Conservation (phyloP, 306 rosid species). For the Rubus idaeus region DNA sequence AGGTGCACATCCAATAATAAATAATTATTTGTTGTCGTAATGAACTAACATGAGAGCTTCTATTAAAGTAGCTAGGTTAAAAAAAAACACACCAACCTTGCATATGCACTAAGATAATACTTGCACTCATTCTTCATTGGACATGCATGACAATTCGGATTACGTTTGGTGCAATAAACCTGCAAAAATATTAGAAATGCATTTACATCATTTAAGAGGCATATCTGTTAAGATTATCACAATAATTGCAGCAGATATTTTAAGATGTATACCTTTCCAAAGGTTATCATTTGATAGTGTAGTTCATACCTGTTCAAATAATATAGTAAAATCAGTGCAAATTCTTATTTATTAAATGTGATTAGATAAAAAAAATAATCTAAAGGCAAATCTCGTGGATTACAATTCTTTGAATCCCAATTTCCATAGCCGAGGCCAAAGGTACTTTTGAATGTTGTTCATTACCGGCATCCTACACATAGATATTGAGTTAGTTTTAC, state of each 20-base stretch:
- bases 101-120: conserved; percentile 51
- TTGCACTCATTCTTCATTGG: conserved; percentile 58
- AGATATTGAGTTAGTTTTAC: not conserved
- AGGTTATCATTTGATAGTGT: conserved; percentile 78
- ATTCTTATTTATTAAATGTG: not conserved
- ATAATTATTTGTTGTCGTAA: too few species aligned
- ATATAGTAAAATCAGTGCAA: too few species aligned
- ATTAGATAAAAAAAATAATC: not conserved
- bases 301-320: conserved; percentile 52
- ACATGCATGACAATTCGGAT: conserved; percentile 70
- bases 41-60: too few species aligned
- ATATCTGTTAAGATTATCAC: not conserved
- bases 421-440: conserved; percentile 63
- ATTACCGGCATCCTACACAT: conserved; percentile 49
- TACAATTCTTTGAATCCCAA: conserved; percentile 51
- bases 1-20: too few species aligned
- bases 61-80: too few species aligned
- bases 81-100: conserved; percentile 38
- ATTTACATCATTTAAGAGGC: not conserved
- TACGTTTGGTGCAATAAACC: conserved; percentile 64
- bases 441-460: conserved; percentile 58
- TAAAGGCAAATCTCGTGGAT: not conserved
- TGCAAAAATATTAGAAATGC: conserved; percentile 22
- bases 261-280: conserved; percentile 61
- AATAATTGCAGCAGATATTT: not conserved